Evolutionary conservation across 179 eudicot genomes (phyloP).

Genomic region (Actinidia arguta): DNA sequence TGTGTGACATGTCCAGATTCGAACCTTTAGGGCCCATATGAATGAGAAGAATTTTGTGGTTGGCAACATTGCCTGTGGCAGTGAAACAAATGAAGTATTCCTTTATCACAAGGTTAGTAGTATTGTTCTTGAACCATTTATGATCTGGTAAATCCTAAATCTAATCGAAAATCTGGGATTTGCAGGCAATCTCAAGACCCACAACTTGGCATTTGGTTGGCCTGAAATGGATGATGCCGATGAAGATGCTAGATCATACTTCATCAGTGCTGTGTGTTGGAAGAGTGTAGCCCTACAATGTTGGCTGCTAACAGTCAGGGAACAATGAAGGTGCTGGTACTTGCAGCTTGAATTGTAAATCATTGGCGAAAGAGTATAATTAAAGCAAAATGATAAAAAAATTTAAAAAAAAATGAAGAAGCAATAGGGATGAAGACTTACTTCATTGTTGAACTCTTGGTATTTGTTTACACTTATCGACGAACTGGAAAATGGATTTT

Average conservation of each 20-base stretch:
- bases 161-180: constrained; percentile 13
- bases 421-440: not conserved
- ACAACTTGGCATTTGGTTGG: constrained; percentile 73
- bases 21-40: constrained; percentile 72
- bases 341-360: constrained; percentile 52
- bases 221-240: constrained; percentile 63
- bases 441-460: not conserved
- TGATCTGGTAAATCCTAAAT: not conserved
- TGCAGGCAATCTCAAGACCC: constrained; percentile 72
- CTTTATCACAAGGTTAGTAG: constrained; percentile 69
- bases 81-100: constrained; percentile 74
- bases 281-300: constrained; percentile 75
- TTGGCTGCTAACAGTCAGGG: constrained; percentile 89
- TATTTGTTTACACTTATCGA: too few species aligned
- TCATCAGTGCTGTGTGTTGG: constrained; percentile 92
- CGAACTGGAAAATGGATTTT: too few species aligned
- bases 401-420: not conserved
- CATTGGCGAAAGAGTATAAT: not conserved
- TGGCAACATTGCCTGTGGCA: constrained; percentile 71
- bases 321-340: constrained; percentile 76
- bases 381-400: not conserved
- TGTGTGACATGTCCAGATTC: constrained; percentile 43
- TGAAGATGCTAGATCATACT: constrained; percentile 73
- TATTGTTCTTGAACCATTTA: not conserved
- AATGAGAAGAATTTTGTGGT: constrained; percentile 85